These are phyloP conservation scores for Paramyrothecium roridum DNA, from an alignment of 2,329 filamentous ascomycete genomes.

Conservation along the genomic window DNA sequence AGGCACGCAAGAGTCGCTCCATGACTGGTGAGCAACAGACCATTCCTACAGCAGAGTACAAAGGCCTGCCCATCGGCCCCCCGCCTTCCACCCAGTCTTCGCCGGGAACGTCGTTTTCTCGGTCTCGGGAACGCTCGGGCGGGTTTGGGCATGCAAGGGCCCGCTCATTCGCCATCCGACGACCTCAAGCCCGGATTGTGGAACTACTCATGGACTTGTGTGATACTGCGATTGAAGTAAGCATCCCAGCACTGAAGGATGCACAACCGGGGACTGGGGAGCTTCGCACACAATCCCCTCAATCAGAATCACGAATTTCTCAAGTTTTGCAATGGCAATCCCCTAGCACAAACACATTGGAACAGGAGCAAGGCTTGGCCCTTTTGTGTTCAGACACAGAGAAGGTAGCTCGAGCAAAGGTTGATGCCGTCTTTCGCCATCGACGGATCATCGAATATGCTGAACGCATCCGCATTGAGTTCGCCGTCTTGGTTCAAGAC, in stretches of 20 bases:
- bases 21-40: slow-evolving; percentile 50
- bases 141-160: slow-evolving; percentile 77
- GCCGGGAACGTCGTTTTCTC: slow-evolving; percentile 67
- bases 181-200: slow-evolving; percentile 88
- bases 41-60: slow-evolving; percentile 72
- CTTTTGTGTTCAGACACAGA: slow-evolving; percentile 89
- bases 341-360: slow-evolving; percentile 82
- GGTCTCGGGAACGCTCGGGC: slow-evolving; percentile 69
- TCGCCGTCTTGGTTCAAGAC: slow-evolving; percentile 87
- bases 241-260: slow-evolving; percentile 89
- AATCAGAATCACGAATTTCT: slow-evolving; percentile 90
- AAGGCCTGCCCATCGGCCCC: slow-evolving; percentile 79
- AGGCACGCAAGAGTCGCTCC: slow-evolving; percentile 70
- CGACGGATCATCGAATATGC: slow-evolving; percentile 93
- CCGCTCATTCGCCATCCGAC: slow-evolving; percentile 85
- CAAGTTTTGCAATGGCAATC: slow-evolving; percentile 97
- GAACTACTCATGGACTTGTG: slow-evolving; percentile 93
- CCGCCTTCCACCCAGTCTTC: slow-evolving; percentile 69
- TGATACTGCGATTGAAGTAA: slow-evolving; percentile 93
- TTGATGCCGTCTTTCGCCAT: slow-evolving; percentile 89
- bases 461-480: slow-evolving; percentile 91
- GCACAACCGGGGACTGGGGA: slow-evolving; percentile 65
- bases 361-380: slow-evolving; percentile 88
- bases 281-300: slow-evolving; percentile 88
- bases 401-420: slow-evolving; percentile 77